phyloP scores from a whole-genome alignment of 108 stramenopile species.

The Skeletonema marinoi region DNA sequence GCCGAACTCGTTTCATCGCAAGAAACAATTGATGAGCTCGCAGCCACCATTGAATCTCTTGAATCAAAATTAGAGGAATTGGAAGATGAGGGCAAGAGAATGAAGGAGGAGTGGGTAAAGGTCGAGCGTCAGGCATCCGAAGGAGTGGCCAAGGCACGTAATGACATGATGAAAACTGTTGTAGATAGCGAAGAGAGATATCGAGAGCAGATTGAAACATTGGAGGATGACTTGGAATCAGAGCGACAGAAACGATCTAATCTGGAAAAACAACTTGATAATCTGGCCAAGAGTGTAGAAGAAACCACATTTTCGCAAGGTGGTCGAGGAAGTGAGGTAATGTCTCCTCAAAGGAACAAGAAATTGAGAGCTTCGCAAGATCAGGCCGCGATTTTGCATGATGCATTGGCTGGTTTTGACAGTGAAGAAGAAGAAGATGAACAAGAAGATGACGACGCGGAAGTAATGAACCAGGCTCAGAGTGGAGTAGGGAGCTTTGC shows the following conservation, averaged over 20 bases:
- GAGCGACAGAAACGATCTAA: conserved; percentile 64
- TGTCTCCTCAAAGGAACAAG: conserved; percentile 49
- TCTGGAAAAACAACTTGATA: conserved; percentile 66
- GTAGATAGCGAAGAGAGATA: conserved; percentile 83
- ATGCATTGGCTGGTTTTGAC: conserved; percentile 61
- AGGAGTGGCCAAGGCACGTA: conserved; percentile 66
- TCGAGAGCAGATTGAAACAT: conserved; percentile 57
- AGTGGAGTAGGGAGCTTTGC: conserved; percentile 63
- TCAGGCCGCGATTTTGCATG: conserved; percentile 76
- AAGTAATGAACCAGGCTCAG: conserved; percentile 21
- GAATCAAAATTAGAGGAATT: conserved; percentile 48
- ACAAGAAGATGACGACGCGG: conserved; percentile 26
- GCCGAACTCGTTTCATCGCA: conserved; percentile 42
- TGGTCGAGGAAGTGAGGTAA: conserved; percentile 8
- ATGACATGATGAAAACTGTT: conserved; percentile 77
- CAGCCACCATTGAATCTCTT: conserved; percentile 39
- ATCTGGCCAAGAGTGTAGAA: conserved; percentile 60
- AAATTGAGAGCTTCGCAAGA: conserved; percentile 59
- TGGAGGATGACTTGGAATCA: conserved; percentile 58
- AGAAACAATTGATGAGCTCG: conserved; percentile 53
- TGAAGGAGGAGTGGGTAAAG: conserved; percentile 57
- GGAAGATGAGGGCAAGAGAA: conserved; percentile 43
- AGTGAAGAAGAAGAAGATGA: conserved; percentile 61
- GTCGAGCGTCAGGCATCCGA: conserved; percentile 71
- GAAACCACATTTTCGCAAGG: conserved; percentile 18